Evolutionary conservation across 306 rosid genomes (phyloP), one percentile per base, ranked within the genome.

Genomic region (Cicer yamashitae): DNA sequence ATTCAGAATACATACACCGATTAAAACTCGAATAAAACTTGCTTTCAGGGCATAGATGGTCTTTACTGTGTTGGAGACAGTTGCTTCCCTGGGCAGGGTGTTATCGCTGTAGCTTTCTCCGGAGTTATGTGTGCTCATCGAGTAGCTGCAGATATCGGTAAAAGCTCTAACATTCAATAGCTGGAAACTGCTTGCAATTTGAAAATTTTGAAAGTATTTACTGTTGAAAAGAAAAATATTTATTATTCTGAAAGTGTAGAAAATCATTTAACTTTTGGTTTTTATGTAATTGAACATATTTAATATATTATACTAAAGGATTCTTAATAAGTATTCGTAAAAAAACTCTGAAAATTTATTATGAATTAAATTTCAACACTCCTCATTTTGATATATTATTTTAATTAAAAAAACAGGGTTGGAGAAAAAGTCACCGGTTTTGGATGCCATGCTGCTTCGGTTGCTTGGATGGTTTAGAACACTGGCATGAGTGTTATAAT

Each of bases 81-180:
- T 84, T 94, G 97, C 88, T 94, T 94, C 84, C 97, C 99, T 0
- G 97, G 99, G n/a, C 97, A 92, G 87, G 97, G 99, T 67, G 99
- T 94, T 76, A 94, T 92, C 58, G 96, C 99, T 13, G 96, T 94
- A 17, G 96, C 96, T 45, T 94, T 94, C 81, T 94, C 96, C 0
- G 99, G 99, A 78, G 90, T 94, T 39, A 94, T 94, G 97, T 94
- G 97, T 40, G 97, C 97, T 43, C 96, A 94, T 76, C 93, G 99
- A 34, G 96, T 94, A 8, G 97, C 98, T 77, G 97, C 99, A 7
- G 99, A 94, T 86, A 83, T 89, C 39, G 97, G 99, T 92, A 80
- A 80, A 38, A 53, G 6, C 25, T 50, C 50, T 11, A 1, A 15
- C 66, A 56, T 43, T 10, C 58, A 40, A 37, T 45, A 53, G 68